Evolutionary conservation across 441 rosid genomes (phyloP), one percentile per base, ranked within the genome.

Genomic region (Jatropha podagrica): DNA sequence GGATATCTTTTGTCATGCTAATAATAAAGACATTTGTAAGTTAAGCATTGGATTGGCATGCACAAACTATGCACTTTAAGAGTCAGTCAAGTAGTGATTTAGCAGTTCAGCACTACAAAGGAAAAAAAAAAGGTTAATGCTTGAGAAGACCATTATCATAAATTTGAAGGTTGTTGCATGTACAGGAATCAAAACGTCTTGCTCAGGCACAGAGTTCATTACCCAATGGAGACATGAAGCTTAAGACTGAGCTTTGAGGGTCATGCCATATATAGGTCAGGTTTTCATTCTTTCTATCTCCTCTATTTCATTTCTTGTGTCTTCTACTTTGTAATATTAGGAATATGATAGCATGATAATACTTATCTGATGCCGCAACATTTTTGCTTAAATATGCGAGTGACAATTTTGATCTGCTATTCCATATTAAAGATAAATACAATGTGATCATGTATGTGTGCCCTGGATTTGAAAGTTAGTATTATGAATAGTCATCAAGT

Each of bases 201-300:
- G 91, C 93, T 5, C 96, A 91, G 64, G 84, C 88, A 2, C 97
- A 91, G 83, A 88, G 81, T 76, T 81, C 80, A 37, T 86, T 93
- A 66, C 96, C 97, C 60, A 93, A 95, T 84, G 98, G 99, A 75
- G 98, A 95, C 74, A 86, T 88, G 69, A 93, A 89, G 79, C 86
- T 90, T 69, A 89, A 95, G 83, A 46, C 81, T 15, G 98, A 93
- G 81, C 83, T 74, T 63, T 91, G 83, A 82, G 79, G 42, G 17
- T 5, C 38, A 5, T 1, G 41, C 60, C n/a, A 13, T 20, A 23
- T 17, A 27, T 55, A 42, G 75, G 26, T 58, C 60, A 44, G 42
- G 49, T 71, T 70, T 48, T 27, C 14, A 2, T 2, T 59, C 62
- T 9, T 5, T 52, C 49, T 46, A n/a, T 59, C 15, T 23, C 6